Conservation (phyloP, 768 basidiomycete species). For the Kwoniella bestiolae region DNA sequence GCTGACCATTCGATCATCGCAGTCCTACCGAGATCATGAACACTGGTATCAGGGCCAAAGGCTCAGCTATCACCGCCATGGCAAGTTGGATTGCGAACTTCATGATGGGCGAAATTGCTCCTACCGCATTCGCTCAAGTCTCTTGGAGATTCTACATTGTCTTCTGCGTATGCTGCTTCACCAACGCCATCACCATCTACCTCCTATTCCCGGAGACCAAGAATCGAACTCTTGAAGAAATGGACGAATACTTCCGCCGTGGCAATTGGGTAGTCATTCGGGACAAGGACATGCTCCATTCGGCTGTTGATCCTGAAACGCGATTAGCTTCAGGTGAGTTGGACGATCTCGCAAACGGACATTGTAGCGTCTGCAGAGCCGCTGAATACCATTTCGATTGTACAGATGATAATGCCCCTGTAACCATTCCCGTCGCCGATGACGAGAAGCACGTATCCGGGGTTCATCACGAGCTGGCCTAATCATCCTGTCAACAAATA, state of each 20-base stretch:
- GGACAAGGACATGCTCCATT: too few species aligned
- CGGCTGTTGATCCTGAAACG: too few species aligned
- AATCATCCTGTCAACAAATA: too few species aligned
- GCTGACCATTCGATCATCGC: slow-evolving; percentile 3
- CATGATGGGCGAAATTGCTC: slow-evolving; percentile 47
- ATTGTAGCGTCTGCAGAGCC: too few species aligned
- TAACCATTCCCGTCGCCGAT: too few species aligned
- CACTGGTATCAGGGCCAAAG: slow-evolving; percentile 79
- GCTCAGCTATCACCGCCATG: slow-evolving; percentile 67
- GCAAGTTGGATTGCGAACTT: slow-evolving; percentile 46
- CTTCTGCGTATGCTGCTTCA: slow-evolving; percentile 40
- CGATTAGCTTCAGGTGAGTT: too few species aligned
- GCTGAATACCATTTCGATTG: too few species aligned
- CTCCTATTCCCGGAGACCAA: slow-evolving; percentile 38
- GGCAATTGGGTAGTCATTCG: slow-evolving; percentile 31
- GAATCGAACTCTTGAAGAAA: slow-evolving; percentile 39
- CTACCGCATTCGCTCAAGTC: slow-evolving; percentile 37
- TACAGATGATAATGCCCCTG: too few species aligned
- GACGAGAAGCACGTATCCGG: too few species aligned
- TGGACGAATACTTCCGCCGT: slow-evolving; percentile 35
- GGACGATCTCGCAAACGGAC: too few species aligned
- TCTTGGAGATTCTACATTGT: slow-evolving; percentile 53
- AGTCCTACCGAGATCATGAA: slow-evolving; percentile 75
- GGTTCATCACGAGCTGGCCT: too few species aligned
- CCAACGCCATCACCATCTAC: slow-evolving; percentile 50